These are phyloP conservation scores for Skeletonema marinoi DNA, from an alignment of 108 stramenopile genomes.

Conservation along the genomic window DNA sequence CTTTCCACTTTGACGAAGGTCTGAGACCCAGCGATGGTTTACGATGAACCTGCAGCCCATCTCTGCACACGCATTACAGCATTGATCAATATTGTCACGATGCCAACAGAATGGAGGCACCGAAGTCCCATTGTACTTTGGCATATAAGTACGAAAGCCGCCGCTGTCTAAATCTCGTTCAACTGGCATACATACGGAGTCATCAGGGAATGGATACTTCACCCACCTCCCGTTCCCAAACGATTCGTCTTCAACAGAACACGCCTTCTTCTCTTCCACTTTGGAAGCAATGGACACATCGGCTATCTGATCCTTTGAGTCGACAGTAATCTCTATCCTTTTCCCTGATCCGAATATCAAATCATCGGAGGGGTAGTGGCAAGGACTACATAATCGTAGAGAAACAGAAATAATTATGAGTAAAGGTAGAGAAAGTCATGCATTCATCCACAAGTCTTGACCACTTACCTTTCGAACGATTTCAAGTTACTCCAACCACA, in stretches of 20 bases:
- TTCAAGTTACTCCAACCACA: slow-evolving; percentile 46
- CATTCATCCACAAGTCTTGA: background rate
- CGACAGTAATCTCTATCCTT: slow-evolving; percentile 10
- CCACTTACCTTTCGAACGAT: slow-evolving; percentile 26
- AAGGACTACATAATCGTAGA: slow-evolving; percentile 9
- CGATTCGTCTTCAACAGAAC: slow-evolving; percentile 23
- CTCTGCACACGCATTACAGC: slow-evolving; percentile 28
- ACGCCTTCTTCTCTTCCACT: slow-evolving; percentile 3
- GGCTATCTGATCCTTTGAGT: background rate
- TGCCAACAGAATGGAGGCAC: slow-evolving; percentile 41
- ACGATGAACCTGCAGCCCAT: slow-evolving; percentile 14
- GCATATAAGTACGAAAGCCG: background rate
- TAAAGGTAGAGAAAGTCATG: background rate
- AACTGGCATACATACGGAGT: slow-evolving; percentile 7
- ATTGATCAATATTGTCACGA: slow-evolving; percentile 36
- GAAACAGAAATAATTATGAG: background rate
- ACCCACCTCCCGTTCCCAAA: slow-evolving; percentile 34
- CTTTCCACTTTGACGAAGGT: slow-evolving; percentile 9
- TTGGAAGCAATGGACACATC: background rate
- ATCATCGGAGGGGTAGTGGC: slow-evolving; percentile 38
- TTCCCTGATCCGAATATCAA: slow-evolving; percentile 26
- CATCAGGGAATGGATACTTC: slow-evolving; percentile 32
- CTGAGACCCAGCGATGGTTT: slow-evolving; percentile 23
- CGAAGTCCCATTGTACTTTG: slow-evolving; percentile 11
- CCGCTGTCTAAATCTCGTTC: background rate